Evolutionary conservation across 306 rosid species (phyloP), one percentile per base, ranked within the genome.

Genomic region (Dalbergia cochinchinensis): DNA sequence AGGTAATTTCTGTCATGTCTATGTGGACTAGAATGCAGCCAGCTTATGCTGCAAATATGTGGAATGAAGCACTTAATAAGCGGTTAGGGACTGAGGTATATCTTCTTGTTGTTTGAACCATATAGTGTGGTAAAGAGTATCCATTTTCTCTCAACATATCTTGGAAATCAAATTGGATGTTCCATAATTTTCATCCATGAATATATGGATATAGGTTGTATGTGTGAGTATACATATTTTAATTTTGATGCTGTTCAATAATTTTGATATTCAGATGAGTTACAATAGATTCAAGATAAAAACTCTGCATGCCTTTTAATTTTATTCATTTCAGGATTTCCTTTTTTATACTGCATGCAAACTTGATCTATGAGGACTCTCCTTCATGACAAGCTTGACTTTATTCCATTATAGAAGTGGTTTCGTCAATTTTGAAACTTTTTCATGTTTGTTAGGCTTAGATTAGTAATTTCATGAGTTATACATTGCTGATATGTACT

Each of bases 1-100:
- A 95, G 99, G 97, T 95, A 79, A 90, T 87, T 87, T 95, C 99
- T 90, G 97, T 95, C 94, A 95, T 95, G 98, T 91, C 99, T 78
- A 91, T 95, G 97, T 95, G 98, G 99, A 90, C 95, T 20, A 88
- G 97, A 76, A 31, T 95, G 97, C 99, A 95, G 92, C 99, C 99
- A 20, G 83, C 91, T 12, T 95, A 92, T 89, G 99, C 99, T 88
- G 98, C 97, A 78, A 95, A 92, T 81, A 95, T 95, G 99, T 95
- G 95, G 98, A 95, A 95, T 85, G 99, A 95, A 85, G 99, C 99
- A 45, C 88, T 95, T 78, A 95, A 95, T 85, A 95, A 91, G 92
- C 92, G 99, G 33, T 87, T 92, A 31, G 96, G 92, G 78, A 92
- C 99, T 26, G 97, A 92, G 97, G 98, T 95, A 85, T 80, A 57